A percentile compares a stretch with the other conserved stretches of the same genome.
phyloP scores from a whole-genome alignment of 78 protist species.

The Cavenderia fasciculata region DNA sequence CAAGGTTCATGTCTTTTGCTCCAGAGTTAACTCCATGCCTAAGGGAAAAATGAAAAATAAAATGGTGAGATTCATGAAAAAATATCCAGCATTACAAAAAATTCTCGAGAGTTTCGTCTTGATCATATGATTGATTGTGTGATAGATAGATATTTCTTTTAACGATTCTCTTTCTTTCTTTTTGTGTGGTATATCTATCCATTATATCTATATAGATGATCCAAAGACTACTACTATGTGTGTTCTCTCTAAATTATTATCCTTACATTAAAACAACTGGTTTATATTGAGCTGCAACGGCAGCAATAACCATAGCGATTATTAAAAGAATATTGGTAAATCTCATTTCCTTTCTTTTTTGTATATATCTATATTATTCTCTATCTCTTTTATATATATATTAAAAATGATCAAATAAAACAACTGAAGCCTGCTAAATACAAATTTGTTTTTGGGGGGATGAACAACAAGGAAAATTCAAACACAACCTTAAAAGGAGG shows the following conservation, averaged over 20 bases:
- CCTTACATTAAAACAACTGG: constrained; percentile 70
- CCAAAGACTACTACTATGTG: not conserved
- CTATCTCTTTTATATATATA: too few species aligned
- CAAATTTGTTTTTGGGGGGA: too few species aligned
- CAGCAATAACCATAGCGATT: not conserved
- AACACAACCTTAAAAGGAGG: too few species aligned
- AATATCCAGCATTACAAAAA: too few species aligned
- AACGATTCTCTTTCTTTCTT: not conserved
- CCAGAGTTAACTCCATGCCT: constrained; percentile 43
- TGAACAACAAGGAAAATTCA: too few species aligned
- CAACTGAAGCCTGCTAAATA: too few species aligned
- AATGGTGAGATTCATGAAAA: not conserved
- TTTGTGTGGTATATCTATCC: not conserved
- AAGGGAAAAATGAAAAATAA: not conserved
- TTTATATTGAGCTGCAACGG: constrained; percentile 16
- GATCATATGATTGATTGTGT: not conserved
- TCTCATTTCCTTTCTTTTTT: constrained; percentile 8
- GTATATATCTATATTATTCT: too few species aligned
- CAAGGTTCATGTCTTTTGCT: constrained; percentile 8
- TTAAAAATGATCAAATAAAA: too few species aligned
- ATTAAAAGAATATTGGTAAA: not conserved
- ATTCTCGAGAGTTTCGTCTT: not conserved
- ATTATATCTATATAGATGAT: not conserved
- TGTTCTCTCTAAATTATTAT: not conserved
- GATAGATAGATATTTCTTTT: not conserved